phyloP scores from a whole-genome alignment of 2,329 filamentous ascomycete genomes.

The Cytospora piceae region DNA sequence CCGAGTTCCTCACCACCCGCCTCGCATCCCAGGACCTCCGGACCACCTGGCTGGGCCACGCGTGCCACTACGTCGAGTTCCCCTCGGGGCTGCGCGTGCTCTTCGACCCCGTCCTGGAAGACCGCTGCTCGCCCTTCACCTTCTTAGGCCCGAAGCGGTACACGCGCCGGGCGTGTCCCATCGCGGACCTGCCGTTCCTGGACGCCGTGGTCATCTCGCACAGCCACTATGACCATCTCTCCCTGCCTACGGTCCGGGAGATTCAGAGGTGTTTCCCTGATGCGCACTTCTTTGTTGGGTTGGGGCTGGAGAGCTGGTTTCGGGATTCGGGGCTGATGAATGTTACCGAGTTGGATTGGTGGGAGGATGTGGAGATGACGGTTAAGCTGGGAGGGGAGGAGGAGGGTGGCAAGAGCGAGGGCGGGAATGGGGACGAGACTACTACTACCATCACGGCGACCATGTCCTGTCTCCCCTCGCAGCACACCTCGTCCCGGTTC shows the following conservation, averaged over 20 bases:
- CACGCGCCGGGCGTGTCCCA: conserved; percentile 74
- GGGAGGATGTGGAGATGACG: conserved; percentile 79
- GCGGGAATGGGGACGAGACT: conserved; percentile 39
- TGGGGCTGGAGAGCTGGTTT: conserved; percentile 87
- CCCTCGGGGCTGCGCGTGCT: conserved; percentile 83
- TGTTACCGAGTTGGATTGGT: conserved; percentile 93
- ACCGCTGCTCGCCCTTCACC: conserved; percentile 78
- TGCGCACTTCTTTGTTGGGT: conserved; percentile 84
- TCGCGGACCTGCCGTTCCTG: conserved; percentile 76
- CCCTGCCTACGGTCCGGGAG: conserved; percentile 72
- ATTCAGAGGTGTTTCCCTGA: conserved; percentile 73
- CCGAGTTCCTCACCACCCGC: conserved; percentile 67
- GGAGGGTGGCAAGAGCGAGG: conserved; percentile 34
- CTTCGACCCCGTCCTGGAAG: conserved; percentile 92
- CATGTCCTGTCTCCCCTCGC: conserved; percentile 80
- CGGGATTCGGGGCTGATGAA: conserved; percentile 68
- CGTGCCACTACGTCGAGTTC: conserved; percentile 92
- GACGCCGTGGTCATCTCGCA: conserved; percentile 84
- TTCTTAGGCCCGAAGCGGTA: conserved; percentile 76
- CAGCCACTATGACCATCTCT: conserved; percentile 92
- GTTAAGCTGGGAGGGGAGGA: conserved; percentile 48
- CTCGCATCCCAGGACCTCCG: conserved; percentile 65
- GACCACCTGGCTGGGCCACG: conserved; percentile 94
- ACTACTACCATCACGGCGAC: conserved; percentile 66
- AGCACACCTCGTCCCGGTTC: conserved; percentile 76